Evolutionary conservation across 208 protist genomes (phyloP), one percentile per base, ranked within the genome.

Genomic region (Pavlovales sp.): DNA sequence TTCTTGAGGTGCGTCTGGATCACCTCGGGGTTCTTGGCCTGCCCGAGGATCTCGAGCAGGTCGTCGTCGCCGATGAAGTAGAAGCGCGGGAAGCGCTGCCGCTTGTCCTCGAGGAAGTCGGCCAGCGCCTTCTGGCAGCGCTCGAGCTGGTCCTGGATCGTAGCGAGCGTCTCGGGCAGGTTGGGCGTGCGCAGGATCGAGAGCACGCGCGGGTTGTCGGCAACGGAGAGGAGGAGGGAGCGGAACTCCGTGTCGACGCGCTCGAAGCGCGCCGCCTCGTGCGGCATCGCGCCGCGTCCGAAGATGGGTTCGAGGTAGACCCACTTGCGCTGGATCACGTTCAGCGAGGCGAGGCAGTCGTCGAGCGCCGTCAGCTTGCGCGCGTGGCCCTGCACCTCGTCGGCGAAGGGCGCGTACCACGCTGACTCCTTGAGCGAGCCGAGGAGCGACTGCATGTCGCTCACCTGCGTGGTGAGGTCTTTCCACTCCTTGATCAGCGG

Each of bases 51-150:
- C 92, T 99, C 97, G 14, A 99, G 95, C 57, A 99, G 92, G 88
- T 99, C 98, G 89, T 99, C 97, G 93, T 99, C 98, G 92, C 97
- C 98, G 93, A 99, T 98, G 92, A 99, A 99, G 91, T 99, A 99
- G 92, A 99, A 99, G 75, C 98, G 94, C 41, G 93, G 91, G 86
- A 96, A 96, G 40, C 40, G 38, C 18, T 92, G 90, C 38, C 98
- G 95, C 93, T 99, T 99, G 78, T 96, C 94, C 93, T 99, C 97
- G 38, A 99, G 94, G 94, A 97, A 99, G 86, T 97, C 94, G 91
- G 97, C 97, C 20, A 99, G 95, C 38, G 97, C 96, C 91, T 97
- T 97, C 90, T 99, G 97, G 90, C 97, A 98, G 30, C 95, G 94
- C 47, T 98, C 96, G n/a, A 99, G 94, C 93, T 98, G 96, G 90